Evolutionary conservation across 257 asterid genomes (phyloP).

Genomic region (Marsdenia floribunda): DNA sequence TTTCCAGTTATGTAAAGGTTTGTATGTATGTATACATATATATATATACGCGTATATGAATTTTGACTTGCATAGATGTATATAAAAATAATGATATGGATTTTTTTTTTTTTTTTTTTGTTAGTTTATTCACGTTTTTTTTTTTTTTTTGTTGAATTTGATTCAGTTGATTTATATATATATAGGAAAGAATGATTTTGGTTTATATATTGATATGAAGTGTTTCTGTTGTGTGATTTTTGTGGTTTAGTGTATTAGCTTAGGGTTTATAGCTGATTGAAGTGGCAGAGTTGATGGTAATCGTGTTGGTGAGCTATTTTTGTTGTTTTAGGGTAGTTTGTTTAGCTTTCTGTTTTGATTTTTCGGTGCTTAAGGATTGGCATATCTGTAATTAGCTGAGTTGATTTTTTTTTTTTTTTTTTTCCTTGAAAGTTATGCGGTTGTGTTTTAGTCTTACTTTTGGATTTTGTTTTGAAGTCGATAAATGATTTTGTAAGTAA

Average conservation of each 20-base stretch:
- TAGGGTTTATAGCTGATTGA: conserved; percentile 13
- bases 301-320: neutral
- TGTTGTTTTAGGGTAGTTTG: neutral
- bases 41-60: neutral
- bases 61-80: neutral
- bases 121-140: neutral
- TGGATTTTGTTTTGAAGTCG: neutral
- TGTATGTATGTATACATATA: neutral
- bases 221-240: neutral
- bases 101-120: neutral
- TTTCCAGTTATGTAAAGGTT: conserved; percentile 12
- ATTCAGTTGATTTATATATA: neutral
- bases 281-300: neutral
- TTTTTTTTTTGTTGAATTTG: neutral
- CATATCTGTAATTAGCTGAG: neutral
- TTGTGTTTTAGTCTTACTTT: neutral
- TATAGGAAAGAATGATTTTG: neutral
- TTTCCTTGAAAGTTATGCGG: neutral
- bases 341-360: neutral
- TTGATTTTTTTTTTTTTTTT: neutral
- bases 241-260: neutral
- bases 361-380: neutral
- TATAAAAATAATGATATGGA: neutral
- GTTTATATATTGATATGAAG: neutral
- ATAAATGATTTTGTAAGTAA: neutral